Evolutionary conservation across 306 rosid species (phyloP).

Genomic region (Ormosia semicastrata): DNA sequence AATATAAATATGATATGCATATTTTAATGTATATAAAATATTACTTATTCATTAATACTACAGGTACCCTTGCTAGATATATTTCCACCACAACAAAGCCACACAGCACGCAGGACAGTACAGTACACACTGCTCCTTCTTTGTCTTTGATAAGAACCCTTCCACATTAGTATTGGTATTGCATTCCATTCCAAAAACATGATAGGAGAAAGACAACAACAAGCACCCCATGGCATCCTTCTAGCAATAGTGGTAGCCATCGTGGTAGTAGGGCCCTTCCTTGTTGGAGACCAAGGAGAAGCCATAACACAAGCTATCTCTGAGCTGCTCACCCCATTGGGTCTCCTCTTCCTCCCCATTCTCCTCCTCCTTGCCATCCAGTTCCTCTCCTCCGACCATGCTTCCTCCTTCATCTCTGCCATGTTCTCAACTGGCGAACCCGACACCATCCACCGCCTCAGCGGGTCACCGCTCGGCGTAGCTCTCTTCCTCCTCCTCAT

Average conservation of each 20-base stretch:
- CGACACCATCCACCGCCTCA: conserved; percentile 69
- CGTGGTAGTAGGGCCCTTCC: conserved; percentile 59
- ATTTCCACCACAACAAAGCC: no score
- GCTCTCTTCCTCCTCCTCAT: conserved; percentile 68
- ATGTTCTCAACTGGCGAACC: conserved; percentile 86
- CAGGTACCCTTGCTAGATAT: no score
- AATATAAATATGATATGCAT: no score
- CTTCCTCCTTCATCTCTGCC: conserved; percentile 55
- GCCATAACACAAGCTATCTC: conserved; percentile 73
- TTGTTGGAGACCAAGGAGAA: conserved; percentile 72
- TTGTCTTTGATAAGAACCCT: no score
- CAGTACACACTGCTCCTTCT: no score
- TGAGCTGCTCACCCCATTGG: conserved; percentile 75
- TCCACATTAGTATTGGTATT: no score
- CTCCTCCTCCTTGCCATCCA: conserved; percentile 82
- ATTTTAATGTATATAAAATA: no score
- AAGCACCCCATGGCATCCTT: conserved; percentile 74
- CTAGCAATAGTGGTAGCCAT: conserved; percentile 64
- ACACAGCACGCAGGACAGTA: no score
- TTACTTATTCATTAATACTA: no score
- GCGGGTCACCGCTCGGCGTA: conserved; percentile 89
- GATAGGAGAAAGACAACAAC: conserved; percentile 41
- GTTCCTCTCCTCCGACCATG: conserved; percentile 86
- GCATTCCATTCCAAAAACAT: neutral
- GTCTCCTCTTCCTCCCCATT: conserved; percentile 81